Evolutionary conservation across 2,329 filamentous ascomycete species (phyloP).

Genomic region (Xylaria sp.): DNA sequence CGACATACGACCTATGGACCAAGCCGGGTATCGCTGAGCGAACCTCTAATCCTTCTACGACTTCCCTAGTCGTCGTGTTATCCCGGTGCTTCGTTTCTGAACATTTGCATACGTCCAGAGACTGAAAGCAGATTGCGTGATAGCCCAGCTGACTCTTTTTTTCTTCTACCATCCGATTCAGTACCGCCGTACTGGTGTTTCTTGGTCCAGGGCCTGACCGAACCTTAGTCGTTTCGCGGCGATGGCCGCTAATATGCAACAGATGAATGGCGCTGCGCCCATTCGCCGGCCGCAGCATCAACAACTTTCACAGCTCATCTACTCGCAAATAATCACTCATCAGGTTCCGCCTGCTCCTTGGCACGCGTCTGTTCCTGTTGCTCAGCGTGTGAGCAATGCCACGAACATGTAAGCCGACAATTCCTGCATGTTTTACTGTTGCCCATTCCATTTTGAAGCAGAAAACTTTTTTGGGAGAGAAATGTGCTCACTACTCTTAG

Average conservation of each 20-base stretch:
- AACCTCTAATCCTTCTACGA: slow-evolving; percentile 11
- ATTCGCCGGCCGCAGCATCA: slow-evolving; percentile 37
- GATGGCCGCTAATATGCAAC: slow-evolving; percentile 58
- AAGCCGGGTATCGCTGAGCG: slow-evolving; percentile 16
- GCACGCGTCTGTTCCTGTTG: slow-evolving; percentile 29
- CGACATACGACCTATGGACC: slow-evolving; percentile 20
- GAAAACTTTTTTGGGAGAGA: neutral
- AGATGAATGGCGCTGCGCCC: slow-evolving; percentile 47
- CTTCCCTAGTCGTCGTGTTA: slow-evolving; percentile 11
- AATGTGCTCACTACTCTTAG: slow-evolving; percentile 31
- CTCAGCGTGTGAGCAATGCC: slow-evolving; percentile 31
- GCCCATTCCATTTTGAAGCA: neutral
- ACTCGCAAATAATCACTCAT: slow-evolving; percentile 30
- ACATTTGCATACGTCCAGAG: neutral
- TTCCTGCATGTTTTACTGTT: neutral
- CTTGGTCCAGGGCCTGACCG: slow-evolving; percentile 14
- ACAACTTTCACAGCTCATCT: slow-evolving; percentile 39
- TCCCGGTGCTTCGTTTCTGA: neutral
- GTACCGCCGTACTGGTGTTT: neutral
- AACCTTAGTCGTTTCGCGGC: slow-evolving; percentile 35
- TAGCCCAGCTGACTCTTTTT: neutral
- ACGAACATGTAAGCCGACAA: slow-evolving; percentile 34
- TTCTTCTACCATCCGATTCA: neutral
- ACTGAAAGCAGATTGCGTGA: neutral
- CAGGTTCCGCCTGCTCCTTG: slow-evolving; percentile 27